Base-by-base conservation (phyloP, 306 rosid species). In the Carpinus fangiana region DNA sequence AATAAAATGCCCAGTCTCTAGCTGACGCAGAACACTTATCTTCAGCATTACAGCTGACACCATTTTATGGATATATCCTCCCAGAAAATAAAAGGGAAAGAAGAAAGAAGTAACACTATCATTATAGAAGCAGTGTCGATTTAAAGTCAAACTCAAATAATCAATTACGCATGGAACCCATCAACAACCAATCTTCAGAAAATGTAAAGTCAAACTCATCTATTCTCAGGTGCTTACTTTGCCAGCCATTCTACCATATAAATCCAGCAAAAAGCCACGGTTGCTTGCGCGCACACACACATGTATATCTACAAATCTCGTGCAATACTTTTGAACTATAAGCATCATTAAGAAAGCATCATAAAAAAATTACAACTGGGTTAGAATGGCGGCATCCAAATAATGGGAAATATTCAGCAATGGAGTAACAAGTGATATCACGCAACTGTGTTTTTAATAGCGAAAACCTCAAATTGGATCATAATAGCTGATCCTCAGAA, bases 401-500 rank as follows among this genome's bases (percentile, higher is more conserved):
- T 21, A 34, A 31, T 12, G 12, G 26, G 41, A 31, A 62, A 31
- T 62, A 34, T 12, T 62, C 8, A 62, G 69, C 45, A 6, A 62
- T 12, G 9, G 69, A 62, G 11, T 62, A 62, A 62, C 69, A 31
- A 62, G 36, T 62, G 41, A 62, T 62, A 62, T 18, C 69, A 31
- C 69, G 31, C 46, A 62, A 62, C 45, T 31, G 69, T 28, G 31
- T 62, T 4, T 62, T 4, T n/a, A 28, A 14, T 38, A 62, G 45
- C 41, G 46, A 7, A 62, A 31, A 62, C 69, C 46, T 21, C 43
- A 62, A 64, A 64, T 64, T 64, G 70, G 70, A 64, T 64, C 47
- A 64, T 38, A 36, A 64, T 31, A 64, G 9, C 47, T 64, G 43
- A 34, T 18, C 16, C 7, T 14, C 18, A 64, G 46, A 64, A 7